A percentile compares a stretch with the other conserved stretches of the same genome.
Evolutionary conservation across 2,329 filamentous ascomycete genomes (phyloP).

Genomic region (Bipolaris victoriae): DNA sequence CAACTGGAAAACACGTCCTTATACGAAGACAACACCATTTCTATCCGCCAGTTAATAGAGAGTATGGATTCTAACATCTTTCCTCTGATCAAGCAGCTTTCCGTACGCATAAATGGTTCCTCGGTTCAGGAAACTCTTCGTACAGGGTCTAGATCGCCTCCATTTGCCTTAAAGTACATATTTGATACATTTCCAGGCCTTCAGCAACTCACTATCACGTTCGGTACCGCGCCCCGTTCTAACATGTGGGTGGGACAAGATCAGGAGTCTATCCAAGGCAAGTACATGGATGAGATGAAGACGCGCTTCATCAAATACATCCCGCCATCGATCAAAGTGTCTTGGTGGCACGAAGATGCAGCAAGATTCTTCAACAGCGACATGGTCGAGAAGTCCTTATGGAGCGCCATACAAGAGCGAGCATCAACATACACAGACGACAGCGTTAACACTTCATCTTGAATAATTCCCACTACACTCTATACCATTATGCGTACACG

Average conservation of each 20-base stretch:
- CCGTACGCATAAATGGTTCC: slow-evolving; percentile 17
- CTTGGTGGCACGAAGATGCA: slow-evolving; percentile 1
- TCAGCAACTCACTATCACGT: background rate
- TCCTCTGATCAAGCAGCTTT: slow-evolving; percentile 17
- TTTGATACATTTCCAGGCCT: background rate
- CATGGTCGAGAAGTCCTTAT: slow-evolving; percentile 7
- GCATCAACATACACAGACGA: background rate
- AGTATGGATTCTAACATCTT: slow-evolving; percentile 14
- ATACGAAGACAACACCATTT: background rate
- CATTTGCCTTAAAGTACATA: background rate
- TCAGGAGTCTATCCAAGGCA: background rate
- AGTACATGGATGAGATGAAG: background rate
- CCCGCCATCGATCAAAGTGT: slow-evolving; percentile 8
- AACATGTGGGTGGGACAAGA: background rate
- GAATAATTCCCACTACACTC: background rate
- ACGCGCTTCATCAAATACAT: slow-evolving; percentile 2
- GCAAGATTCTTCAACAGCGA: slow-evolving; percentile 4
- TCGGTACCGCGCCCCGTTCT: background rate
- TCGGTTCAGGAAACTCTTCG: background rate
- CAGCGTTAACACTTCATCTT: too few relatives aligned
- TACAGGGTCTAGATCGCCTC: background rate
- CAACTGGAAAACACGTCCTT: background rate
- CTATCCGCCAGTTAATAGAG: slow-evolving; percentile 12
- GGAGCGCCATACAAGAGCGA: slow-evolving; percentile 10
- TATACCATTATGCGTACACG: background rate